These are phyloP conservation scores for Cutaneotrichosporon sp. DNA, from an alignment of 1,284 basidiomycete genomes.

Conservation along the genomic window DNA sequence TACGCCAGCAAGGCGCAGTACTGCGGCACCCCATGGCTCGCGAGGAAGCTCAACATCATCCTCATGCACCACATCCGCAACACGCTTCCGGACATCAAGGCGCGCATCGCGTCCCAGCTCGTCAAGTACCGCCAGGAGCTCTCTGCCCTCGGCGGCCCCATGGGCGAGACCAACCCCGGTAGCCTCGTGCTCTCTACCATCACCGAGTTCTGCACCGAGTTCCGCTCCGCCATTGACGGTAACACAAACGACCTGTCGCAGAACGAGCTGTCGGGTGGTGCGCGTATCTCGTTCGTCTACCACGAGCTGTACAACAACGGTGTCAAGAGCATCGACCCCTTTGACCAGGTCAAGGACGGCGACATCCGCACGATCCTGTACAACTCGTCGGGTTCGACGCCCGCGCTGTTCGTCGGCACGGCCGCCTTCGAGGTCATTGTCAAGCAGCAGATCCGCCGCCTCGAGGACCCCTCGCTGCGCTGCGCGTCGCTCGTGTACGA, in stretches of 20 bases:
- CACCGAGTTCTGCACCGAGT: constrained; percentile 95
- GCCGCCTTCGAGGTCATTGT: constrained; percentile 97
- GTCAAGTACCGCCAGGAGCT: constrained; percentile 86
- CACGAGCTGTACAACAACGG: constrained; percentile 98
- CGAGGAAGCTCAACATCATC: constrained; percentile 96
- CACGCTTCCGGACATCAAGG: constrained; percentile 95
- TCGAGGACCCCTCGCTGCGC: constrained; percentile 90
- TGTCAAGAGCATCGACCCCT: constrained; percentile 93
- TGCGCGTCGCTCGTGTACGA: constrained; percentile 95
- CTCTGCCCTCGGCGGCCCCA: constrained; percentile 76
- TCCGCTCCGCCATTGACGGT: constrained; percentile 94
- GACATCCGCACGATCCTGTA: constrained; percentile 95
- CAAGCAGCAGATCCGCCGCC: constrained; percentile 95
- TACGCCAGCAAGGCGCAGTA: constrained; percentile 94
- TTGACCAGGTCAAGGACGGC: constrained; percentile 97
- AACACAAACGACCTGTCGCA: constrained; percentile 92
- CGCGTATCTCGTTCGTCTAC: constrained; percentile 96
- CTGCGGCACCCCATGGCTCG: constrained; percentile 97
- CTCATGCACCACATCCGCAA: constrained; percentile 98
- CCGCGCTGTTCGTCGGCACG: constrained; percentile 92
- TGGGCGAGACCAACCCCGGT: constrained; percentile 79
- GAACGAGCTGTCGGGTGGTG: constrained; percentile 95
- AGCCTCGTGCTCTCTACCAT: constrained; percentile 93
- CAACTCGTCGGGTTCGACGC: constrained; percentile 96
- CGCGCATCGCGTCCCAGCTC: constrained; percentile 82